These are phyloP conservation scores for Microstegium vimineum DNA, from an alignment of 176 grass and related monocot genomes.

Conservation along the genomic window DNA sequence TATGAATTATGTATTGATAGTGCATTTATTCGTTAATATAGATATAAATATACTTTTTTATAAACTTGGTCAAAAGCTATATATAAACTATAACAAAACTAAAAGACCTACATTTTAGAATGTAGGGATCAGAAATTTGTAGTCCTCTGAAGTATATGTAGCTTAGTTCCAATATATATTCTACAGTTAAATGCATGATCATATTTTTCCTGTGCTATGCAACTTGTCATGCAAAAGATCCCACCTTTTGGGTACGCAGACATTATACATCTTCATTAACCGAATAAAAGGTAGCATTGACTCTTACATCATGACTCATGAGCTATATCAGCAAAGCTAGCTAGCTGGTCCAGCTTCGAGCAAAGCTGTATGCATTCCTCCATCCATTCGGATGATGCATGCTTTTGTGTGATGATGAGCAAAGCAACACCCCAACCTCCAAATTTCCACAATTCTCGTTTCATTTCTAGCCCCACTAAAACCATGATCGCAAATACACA, in stretches of 20 bases:
- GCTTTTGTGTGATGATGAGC: constrained; percentile 16
- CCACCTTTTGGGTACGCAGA: background rate
- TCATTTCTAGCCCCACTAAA: constrained; percentile 13
- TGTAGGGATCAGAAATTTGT: background rate
- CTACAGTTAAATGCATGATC: background rate
- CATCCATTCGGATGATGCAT: background rate
- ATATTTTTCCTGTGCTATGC: background rate
- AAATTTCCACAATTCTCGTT: constrained; percentile 2
- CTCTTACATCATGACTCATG: constrained; percentile 25
- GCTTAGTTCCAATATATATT: background rate
- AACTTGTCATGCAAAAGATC: background rate
- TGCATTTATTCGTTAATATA: background rate
- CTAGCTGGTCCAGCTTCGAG: constrained; percentile 38
- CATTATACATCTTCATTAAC: constrained; percentile 12
- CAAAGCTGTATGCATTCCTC: background rate
- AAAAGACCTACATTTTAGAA: too few species aligned
- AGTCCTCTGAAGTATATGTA: background rate
- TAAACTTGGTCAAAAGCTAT: background rate
- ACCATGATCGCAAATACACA: constrained; percentile 30
- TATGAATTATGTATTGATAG: background rate
- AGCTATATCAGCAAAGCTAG: constrained; percentile 8
- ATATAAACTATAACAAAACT: background rate
- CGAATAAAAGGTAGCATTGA: constrained; percentile 12
- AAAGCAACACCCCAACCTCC: constrained; percentile 1
- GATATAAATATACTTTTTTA: background rate